Base-by-base conservation (phyloP, 2,329 filamentous ascomycete species). In the Cercospora citrullina region DNA sequence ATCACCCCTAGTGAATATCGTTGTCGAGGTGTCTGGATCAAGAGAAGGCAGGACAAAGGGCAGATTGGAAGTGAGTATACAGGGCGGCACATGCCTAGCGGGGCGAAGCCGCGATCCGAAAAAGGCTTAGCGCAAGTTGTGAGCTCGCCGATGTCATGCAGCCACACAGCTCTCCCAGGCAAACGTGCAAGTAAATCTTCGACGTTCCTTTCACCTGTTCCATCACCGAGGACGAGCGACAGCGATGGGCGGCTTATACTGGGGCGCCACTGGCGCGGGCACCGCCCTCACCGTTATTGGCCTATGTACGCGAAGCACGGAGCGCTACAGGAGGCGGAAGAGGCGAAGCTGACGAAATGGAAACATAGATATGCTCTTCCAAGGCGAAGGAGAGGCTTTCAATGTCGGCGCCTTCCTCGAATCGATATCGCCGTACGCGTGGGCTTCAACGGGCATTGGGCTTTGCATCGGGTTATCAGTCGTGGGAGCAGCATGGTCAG, bases 351-450 rank as follows among this genome's bases (percentile, higher is more conserved):
- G 72, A 78, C 69, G 67, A 55, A 55, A 36, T 58, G 65, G 51
- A 36, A 42, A 58, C 23, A 57, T 81, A 99, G 95, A 99, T 83
- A 96, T 99, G 93, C 92, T 99, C 80, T 97, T 99, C 80, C 96
- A 95, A 78, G 93, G 93, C 78, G 93, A 92, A 80, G 95, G 96
- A 79, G 94, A 99, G 86, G 86, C 90, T 68, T 99, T 99, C 84
- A 96, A 99, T 83, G 92, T 98, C 81, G 96, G 96, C 80, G 90
- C 90, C 79, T 98, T 98, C 80, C 89, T 99, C 81, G 93, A 97
- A 83, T 90, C 91, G 71, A 88, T 98, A 75, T 98, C 95, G 66
- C 96, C 95, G 23, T 96, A 94, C 79, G 92, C 91, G 59, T 99
- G 94, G 93, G 95, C 94, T 69, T 90, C 89, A 79, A 81, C 95